Evolutionary conservation across 805 yeast species (phyloP).

Genomic region (Starmerella sp.): DNA sequence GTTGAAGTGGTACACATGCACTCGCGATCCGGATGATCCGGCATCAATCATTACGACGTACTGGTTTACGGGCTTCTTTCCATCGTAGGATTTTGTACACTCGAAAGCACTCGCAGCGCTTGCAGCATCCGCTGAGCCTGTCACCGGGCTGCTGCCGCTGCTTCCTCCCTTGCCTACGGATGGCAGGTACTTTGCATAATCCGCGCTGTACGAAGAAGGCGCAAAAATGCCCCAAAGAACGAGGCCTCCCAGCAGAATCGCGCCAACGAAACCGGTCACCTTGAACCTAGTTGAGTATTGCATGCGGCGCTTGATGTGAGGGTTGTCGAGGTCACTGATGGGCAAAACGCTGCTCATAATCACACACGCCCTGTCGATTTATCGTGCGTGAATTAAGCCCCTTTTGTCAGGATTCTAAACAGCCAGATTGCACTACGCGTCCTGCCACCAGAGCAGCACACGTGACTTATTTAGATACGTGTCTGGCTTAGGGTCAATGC

Average conservation of each 20-base stretch:
- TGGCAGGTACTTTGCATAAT: background rate
- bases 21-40: slow-evolving; percentile 94
- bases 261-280: slow-evolving; percentile 2
- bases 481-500: background rate
- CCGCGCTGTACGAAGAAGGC: background rate
- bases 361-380: background rate
- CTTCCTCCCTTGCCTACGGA: background rate
- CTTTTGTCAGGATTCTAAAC: background rate
- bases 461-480: background rate
- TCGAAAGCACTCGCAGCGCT: slow-evolving; percentile 5
- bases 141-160: background rate
- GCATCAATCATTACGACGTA: slow-evolving; percentile 94
- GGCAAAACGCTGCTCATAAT: slow-evolving; percentile 11
- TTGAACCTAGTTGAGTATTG: slow-evolving; percentile 10
- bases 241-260: slow-evolving; percentile 2
- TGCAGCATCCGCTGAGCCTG: background rate
- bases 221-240: background rate
- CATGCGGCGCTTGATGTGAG: slow-evolving; percentile 12
- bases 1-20: slow-evolving; percentile 87
- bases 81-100: slow-evolving; percentile 31
- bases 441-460: background rate
- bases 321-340: slow-evolving; percentile 16
- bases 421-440: background rate
- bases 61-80: slow-evolving; percentile 37
- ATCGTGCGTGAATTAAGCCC: background rate